Evolutionary conservation across 2,329 filamentous ascomycete genomes (phyloP), one percentile per base, ranked within the genome.

Genomic region (Colletotrichum gigasporum): DNA sequence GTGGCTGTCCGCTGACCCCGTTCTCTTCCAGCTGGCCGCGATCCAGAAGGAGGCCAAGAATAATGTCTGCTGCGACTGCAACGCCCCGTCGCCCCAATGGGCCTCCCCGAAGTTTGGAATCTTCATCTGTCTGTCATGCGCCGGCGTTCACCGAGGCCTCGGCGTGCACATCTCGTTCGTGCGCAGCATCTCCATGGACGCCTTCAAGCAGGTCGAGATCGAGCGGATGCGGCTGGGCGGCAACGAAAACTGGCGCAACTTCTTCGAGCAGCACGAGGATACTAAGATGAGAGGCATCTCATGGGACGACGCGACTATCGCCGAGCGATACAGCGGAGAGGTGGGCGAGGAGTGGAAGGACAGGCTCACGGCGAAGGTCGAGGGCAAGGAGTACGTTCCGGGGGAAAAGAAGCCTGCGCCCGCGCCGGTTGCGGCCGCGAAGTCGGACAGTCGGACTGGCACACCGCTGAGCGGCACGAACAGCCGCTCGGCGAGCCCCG

Each of bases 151-250:
- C 81, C 91, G 96, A 68, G 94, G 94, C 3, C 88, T 99, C 28
- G 96, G 96, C 66, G 96, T 99, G 34, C 96, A 99, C 83, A 97
- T 99, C 78, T 97, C 94, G 76, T 99, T 99, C 81, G 94, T 99
- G 68, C 91, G 96, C 65, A 96, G 92, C 73, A 96, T 98, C 74
- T 97, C 93, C 67, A 99, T 99, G 96, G 96, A 99, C 81, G 94
- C 94, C 61, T 98, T 99, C 84, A 99, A 99, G 79, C 88, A 89
- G 68, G 87, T 87, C 72, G 96, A 99, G 80, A 95, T 98, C 73
- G 90, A 93, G 79, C 91, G 94, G 70, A 98, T 99, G 96, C 89
- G 94, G 63, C 84, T 91, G 20, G 96, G 95, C 45, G 96, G 96
- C 56, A 99, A 99, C 79, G 89, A 91, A 66, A 86, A 89, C 14